Conservation (phyloP, 768 basidiomycete species). For the Suillus subluteus region DNA sequence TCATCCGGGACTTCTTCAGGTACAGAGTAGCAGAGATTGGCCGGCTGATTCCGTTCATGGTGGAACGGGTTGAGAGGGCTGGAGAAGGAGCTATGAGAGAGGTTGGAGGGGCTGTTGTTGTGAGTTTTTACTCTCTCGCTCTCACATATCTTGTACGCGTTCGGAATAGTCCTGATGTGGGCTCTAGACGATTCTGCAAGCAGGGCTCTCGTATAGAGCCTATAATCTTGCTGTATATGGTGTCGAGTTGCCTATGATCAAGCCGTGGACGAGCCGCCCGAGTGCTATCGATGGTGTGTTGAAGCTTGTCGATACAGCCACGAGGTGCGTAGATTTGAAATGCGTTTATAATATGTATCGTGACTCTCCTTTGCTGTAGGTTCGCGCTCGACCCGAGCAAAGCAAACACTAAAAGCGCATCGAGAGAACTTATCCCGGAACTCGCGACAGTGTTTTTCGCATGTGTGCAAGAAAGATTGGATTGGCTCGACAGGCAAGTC, state of each 20-base stretch:
- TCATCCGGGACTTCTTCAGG: conserved; percentile 85
- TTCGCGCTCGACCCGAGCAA: conserved; percentile 9
- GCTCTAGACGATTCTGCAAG: conserved; percentile 66
- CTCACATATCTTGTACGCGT: conserved; percentile 5
- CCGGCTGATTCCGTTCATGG: conserved; percentile 63
- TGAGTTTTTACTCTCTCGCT: conserved; percentile 40
- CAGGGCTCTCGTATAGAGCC: conserved; percentile 75
- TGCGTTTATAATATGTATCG: neutral
- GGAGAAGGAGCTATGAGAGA: conserved; percentile 36
- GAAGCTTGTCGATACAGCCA: conserved; percentile 71
- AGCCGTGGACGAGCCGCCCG: conserved; percentile 84
- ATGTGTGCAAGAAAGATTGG: conserved; percentile 67
- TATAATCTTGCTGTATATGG: conserved; percentile 79
- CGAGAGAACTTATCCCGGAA: conserved; percentile 57
- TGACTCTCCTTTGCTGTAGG: neutral
- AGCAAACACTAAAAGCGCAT: conserved; percentile 1
- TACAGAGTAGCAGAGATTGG: conserved; percentile 68
- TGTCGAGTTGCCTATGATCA: conserved; percentile 66
- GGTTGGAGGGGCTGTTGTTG: conserved; percentile 56
- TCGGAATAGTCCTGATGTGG: neutral
- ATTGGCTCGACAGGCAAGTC: conserved; percentile 65
- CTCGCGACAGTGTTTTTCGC: conserved; percentile 66
- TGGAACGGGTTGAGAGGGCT: conserved; percentile 29
- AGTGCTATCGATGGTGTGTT: conserved; percentile 68
- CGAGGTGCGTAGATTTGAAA: conserved; percentile 23